Evolutionary conservation across 768 basidiomycete species (phyloP).

Genomic region (Dioszegia aurantiaca): DNA sequence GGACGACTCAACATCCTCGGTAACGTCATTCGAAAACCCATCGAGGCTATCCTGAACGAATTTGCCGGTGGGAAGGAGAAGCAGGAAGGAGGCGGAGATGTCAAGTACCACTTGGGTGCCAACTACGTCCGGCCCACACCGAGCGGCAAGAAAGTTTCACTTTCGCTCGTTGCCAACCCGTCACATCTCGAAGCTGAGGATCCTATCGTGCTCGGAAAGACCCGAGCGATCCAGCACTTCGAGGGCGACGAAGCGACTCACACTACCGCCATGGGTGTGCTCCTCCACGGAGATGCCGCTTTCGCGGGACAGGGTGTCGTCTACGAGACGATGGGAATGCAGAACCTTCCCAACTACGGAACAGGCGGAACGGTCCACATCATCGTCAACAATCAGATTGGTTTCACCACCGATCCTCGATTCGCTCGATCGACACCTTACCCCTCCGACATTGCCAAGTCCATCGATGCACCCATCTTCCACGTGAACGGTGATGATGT

Average conservation of each 20-base stretch:
- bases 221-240: slow-evolving; percentile 92
- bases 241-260: slow-evolving; percentile 79
- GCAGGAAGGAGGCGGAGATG: slow-evolving; percentile 86
- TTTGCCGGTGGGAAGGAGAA: slow-evolving; percentile 71
- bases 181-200: slow-evolving; percentile 97
- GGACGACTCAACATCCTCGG: slow-evolving; percentile 96
- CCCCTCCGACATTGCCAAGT: slow-evolving; percentile 95
- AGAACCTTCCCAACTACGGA: slow-evolving; percentile 89
- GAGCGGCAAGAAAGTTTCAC: slow-evolving; percentile 92
- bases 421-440: slow-evolving; percentile 97
- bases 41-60: slow-evolving; percentile 96
- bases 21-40: slow-evolving; percentile 97
- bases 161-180: slow-evolving; percentile 97
- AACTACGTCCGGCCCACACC: slow-evolving; percentile 98
- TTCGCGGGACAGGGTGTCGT: slow-evolving; percentile 98
- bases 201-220: slow-evolving; percentile 97
- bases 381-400: slow-evolving; percentile 98
- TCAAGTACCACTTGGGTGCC: slow-evolving; percentile 96
- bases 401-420: slow-evolving; percentile 97
- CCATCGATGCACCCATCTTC: slow-evolving; percentile 97
- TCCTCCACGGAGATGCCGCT: slow-evolving; percentile 96
- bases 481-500: slow-evolving; percentile 99
- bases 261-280: slow-evolving; percentile 85
- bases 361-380: slow-evolving; percentile 98
- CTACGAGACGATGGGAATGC: slow-evolving; percentile 99